Evolutionary conservation across 495 filamentous ascomycete species (phyloP).

Genomic region (Cryomyces minteri): DNA sequence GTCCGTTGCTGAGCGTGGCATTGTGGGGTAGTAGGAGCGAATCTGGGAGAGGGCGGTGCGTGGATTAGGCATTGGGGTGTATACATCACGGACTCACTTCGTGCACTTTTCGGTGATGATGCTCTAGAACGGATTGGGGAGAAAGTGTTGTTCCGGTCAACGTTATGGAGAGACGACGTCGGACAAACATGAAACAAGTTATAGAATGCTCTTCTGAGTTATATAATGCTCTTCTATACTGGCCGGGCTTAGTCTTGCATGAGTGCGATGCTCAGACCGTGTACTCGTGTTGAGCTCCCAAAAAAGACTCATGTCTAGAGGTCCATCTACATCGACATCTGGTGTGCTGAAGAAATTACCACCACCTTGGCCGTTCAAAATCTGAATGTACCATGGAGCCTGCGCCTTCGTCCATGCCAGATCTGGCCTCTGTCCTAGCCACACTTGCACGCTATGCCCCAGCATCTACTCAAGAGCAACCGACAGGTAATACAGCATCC

Average conservation of each 20-base stretch:
- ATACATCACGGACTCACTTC: not conserved
- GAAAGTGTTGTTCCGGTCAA: not conserved
- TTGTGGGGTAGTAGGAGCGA: constrained; percentile 11
- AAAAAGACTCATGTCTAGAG: not conserved
- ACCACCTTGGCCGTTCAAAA: not conserved
- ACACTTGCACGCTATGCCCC: not conserved
- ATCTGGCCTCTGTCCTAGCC: not conserved
- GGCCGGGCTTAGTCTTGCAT: not conserved
- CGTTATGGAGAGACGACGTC: not conserved
- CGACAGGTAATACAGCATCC: not conserved
- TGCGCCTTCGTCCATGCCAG: not conserved
- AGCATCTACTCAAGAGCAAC: not conserved
- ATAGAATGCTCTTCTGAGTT: not conserved
- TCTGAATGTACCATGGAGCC: not conserved
- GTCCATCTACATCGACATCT: not conserved
- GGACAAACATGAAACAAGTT: not conserved
- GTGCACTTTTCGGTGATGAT: not conserved
- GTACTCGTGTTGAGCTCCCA: not conserved
- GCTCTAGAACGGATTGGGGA: not conserved
- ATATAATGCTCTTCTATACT: not conserved
- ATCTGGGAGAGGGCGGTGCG: not conserved
- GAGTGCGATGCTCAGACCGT: not conserved
- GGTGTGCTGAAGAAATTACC: not conserved
- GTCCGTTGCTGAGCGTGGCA: constrained; percentile 79
- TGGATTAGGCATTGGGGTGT: not conserved